These are phyloP conservation scores for Aspergillus transmontanensis DNA, from an alignment of 2,329 filamentous ascomycete genomes.

Conservation along the genomic window DNA sequence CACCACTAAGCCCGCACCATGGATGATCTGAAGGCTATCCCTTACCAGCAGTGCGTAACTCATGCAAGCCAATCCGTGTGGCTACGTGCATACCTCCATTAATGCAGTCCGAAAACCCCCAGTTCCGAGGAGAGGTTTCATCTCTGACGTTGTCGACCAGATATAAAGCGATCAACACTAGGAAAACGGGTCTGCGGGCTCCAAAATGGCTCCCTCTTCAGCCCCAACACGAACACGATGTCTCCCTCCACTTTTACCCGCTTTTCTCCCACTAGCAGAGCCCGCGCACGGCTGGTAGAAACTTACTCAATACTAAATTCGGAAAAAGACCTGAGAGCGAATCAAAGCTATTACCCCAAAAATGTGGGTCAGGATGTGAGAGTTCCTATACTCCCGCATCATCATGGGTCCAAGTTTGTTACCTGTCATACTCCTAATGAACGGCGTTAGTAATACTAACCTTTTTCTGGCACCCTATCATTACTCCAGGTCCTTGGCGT, in stretches of 20 bases:
- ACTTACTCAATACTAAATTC: background rate
- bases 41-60: too few relatives aligned
- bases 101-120: background rate
- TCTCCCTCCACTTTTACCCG: background rate
- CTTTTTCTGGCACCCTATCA: background rate
- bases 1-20: background rate
- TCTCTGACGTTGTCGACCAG: background rate
- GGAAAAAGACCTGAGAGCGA: background rate
- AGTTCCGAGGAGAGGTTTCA: background rate
- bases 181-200: background rate
- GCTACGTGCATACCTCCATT: too few relatives aligned
- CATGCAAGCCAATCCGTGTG: too few relatives aligned
- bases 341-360: background rate
- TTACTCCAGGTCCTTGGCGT: background rate
- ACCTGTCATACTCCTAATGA: background rate
- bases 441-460: background rate
- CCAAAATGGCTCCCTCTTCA: background rate
- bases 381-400: background rate
- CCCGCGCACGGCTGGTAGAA: background rate
- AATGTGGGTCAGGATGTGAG: background rate
- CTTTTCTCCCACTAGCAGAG: background rate
- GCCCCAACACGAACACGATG: background rate
- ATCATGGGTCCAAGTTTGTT: background rate
- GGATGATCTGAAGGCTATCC: background rate
- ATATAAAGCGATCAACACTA: background rate